Percentiles rank a stretch among this genome's conserved stretches.
Evolutionary conservation across 805 yeast genomes (phyloP).

Genomic region (Wickerhamomyces sydowiorum): DNA sequence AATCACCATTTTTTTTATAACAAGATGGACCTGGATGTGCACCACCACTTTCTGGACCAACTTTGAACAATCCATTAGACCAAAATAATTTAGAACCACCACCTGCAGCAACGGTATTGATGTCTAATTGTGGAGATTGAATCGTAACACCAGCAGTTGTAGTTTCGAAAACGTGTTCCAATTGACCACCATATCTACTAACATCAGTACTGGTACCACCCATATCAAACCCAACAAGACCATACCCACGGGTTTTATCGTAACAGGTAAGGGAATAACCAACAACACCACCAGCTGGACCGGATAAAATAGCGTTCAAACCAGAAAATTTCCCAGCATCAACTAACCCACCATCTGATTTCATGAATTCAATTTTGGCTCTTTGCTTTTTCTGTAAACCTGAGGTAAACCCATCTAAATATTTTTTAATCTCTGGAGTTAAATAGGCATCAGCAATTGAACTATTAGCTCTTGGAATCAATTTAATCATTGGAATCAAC

Average conservation of each 20-base stretch:
- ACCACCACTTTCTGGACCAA: conserved; percentile 84
- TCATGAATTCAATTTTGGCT: conserved; percentile 78
- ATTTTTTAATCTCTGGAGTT: conserved; percentile 70
- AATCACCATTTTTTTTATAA: conserved; percentile 77
- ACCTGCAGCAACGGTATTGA: conserved; percentile 81
- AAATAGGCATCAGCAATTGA: conserved; percentile 78
- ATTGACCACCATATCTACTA: conserved; percentile 64
- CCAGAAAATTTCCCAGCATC: conserved; percentile 84
- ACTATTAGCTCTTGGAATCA: conserved; percentile 70
- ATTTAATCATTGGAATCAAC: conserved; percentile 74
- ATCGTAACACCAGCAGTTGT: conserved; percentile 79
- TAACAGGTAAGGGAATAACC: conserved; percentile 86
- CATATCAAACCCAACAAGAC: conserved; percentile 82
- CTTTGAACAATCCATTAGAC: conserved; percentile 68
- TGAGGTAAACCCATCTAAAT: conserved; percentile 51
- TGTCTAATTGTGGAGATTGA: conserved; percentile 80
- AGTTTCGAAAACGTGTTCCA: conserved; percentile 78
- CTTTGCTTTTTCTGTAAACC: conserved; percentile 48
- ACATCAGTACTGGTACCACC: conserved; percentile 92
- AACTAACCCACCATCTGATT: conserved; percentile 92
- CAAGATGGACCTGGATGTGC: conserved; percentile 91
- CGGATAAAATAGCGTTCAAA: conserved; percentile 80
- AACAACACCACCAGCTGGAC: conserved; percentile 98
- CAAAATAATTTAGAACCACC: conserved; percentile 69
- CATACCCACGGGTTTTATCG: conserved; percentile 43